Percentiles rank a stretch among this genome's conserved stretches.
Evolutionary conservation across 2,329 filamentous ascomycete genomes (phyloP).

Genomic region (Colletotrichum sp.): DNA sequence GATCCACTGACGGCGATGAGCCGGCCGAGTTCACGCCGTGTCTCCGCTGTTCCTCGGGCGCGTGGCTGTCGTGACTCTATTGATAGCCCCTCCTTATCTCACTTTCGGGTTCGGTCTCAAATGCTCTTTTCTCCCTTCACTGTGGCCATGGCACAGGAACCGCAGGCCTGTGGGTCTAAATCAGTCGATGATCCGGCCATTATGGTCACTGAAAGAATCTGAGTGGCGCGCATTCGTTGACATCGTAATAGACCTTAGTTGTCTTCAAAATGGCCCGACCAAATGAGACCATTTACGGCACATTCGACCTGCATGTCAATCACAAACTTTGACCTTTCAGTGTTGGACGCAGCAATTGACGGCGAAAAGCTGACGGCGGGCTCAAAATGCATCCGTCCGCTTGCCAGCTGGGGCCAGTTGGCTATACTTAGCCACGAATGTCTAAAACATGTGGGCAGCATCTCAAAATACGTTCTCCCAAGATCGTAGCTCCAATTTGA

Average conservation of each 20-base stretch:
- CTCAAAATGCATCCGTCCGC: background rate
- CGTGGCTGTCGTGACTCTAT: background rate
- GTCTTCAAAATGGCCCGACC: background rate
- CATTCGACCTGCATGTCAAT: background rate
- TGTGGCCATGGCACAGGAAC: background rate
- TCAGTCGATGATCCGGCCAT: background rate
- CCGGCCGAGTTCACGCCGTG: background rate
- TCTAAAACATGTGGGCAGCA: background rate
- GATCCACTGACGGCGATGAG: background rate
- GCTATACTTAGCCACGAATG: background rate
- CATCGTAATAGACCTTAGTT: accelerated
- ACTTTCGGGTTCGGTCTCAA: background rate
- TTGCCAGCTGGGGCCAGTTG: background rate
- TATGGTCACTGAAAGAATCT: accelerated
- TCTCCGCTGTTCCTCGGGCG: background rate
- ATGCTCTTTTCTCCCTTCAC: background rate
- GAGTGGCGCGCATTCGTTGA: background rate
- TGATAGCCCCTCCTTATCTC: accelerated
- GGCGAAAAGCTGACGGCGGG: background rate
- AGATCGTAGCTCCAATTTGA: background rate
- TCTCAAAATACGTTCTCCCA: background rate
- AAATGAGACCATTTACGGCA: background rate
- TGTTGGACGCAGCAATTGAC: background rate
- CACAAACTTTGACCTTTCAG: background rate
- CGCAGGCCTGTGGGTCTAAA: accelerated